Conservation (phyloP, 805 yeast species). For the Candida peoriensis region DNA sequence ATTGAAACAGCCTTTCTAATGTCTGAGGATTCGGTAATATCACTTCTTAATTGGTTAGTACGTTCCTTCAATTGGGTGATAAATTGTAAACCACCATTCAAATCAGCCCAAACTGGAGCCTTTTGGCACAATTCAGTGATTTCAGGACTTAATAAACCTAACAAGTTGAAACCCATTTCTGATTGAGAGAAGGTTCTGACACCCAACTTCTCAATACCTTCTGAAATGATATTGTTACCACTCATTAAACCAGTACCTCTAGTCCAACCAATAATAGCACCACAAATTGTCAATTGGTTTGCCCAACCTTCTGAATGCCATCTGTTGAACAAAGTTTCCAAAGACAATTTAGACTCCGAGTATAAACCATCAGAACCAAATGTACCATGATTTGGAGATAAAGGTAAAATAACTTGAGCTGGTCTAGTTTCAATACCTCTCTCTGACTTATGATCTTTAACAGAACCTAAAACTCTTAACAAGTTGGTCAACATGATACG, state of each 20-base stretch:
- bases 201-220: slow-evolving; percentile 92
- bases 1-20: slow-evolving; percentile 92
- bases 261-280: slow-evolving; percentile 99
- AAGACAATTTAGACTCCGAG: slow-evolving; percentile 93
- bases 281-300: slow-evolving; percentile 89
- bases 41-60: slow-evolving; percentile 74
- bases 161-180: slow-evolving; percentile 98
- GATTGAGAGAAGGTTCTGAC: slow-evolving; percentile 98
- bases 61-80: slow-evolving; percentile 86
- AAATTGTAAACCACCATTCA: slow-evolving; percentile 97
- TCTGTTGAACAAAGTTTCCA: slow-evolving; percentile 96
- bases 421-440: slow-evolving; percentile 89
- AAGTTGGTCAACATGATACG: slow-evolving; percentile 97
- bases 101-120: slow-evolving; percentile 94
- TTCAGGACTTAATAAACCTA: slow-evolving; percentile 88
- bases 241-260: slow-evolving; percentile 99
- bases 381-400: slow-evolving; percentile 98
- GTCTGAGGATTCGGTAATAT: slow-evolving; percentile 75
- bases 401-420: slow-evolving; percentile 93
- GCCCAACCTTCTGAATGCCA: slow-evolving; percentile 99
- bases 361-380: slow-evolving; percentile 98
- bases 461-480: slow-evolving; percentile 85
- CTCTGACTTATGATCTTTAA: slow-evolving; percentile 76
- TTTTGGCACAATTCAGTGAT: slow-evolving; percentile 84
- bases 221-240: slow-evolving; percentile 95